These are phyloP conservation scores for Cairneyella variabilis DNA, from an alignment of 495 filamentous ascomycete species.

Conservation along the genomic window DNA sequence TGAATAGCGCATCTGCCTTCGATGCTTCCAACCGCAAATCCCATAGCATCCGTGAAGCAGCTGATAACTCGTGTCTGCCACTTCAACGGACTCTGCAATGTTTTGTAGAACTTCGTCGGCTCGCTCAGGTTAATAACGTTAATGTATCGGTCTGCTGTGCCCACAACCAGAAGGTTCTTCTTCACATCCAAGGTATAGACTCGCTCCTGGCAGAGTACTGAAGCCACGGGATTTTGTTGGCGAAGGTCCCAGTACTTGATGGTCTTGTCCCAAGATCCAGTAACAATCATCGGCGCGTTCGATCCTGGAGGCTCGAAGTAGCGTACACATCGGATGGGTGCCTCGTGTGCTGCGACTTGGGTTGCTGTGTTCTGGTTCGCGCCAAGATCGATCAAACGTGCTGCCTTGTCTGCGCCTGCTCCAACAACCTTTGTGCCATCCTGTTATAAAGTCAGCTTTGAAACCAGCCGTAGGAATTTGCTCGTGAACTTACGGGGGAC, in stretches of 20 bases:
- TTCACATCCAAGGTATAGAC: conserved; percentile 85
- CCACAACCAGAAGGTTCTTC: conserved; percentile 73
- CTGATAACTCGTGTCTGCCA: conserved; percentile 84
- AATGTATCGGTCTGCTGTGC: conserved; percentile 83
- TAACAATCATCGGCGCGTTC: conserved; percentile 65
- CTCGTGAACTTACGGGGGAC: conserved; percentile 62
- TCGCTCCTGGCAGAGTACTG: conserved; percentile 68
- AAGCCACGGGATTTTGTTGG: conserved; percentile 53
- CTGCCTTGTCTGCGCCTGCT: conserved; percentile 79
- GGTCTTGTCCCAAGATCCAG: conserved; percentile 94
- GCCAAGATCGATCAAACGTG: conserved; percentile 70
- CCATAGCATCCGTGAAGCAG: conserved; percentile 78
- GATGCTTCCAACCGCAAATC: conserved; percentile 84
- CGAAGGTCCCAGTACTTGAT: conserved; percentile 95
- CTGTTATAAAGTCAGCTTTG: conserved; percentile 28
- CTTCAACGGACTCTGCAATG: conserved; percentile 77
- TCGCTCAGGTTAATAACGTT: conserved; percentile 80
- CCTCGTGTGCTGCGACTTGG: conserved; percentile 75
- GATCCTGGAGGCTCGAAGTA: conserved; percentile 60
- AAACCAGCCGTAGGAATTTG: no score
- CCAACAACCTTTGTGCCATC: conserved; percentile 70
- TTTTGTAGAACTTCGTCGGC: conserved; percentile 75
- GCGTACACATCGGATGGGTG: conserved; percentile 72
- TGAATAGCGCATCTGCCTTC: conserved; percentile 88
- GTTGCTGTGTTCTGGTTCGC: conserved; percentile 41